Conservation (phyloP, 2,329 filamentous ascomycete species). For the Aspergillus brasiliensis region DNA sequence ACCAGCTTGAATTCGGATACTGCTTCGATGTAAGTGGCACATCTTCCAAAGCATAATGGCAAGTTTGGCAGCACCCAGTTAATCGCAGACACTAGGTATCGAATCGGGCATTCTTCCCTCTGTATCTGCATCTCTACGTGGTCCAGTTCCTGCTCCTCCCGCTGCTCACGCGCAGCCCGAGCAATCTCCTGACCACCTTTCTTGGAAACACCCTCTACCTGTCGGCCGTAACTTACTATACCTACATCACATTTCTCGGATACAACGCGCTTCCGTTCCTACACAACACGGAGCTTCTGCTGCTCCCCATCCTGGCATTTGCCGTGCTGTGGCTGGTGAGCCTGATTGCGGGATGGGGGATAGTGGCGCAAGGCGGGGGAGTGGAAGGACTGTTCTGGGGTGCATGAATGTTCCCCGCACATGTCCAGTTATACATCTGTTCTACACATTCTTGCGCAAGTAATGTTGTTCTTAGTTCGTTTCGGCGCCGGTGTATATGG, state of each 20-base stretch:
- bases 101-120: constrained; percentile 67
- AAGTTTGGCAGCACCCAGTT: not conserved
- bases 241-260: constrained; percentile 68
- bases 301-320: constrained; percentile 63
- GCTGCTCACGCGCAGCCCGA: constrained; percentile 48
- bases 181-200: constrained; percentile 52
- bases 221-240: constrained; percentile 67
- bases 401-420: constrained; percentile 26
- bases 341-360: constrained; percentile 49
- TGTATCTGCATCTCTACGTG: constrained; percentile 68
- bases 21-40: constrained; percentile 64
- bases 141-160: constrained; percentile 69
- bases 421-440: not conserved
- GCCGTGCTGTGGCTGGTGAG: constrained; percentile 61
- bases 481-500: constrained; percentile 32
- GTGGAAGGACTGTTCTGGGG: constrained; percentile 50
- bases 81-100: constrained; percentile 50
- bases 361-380: constrained; percentile 47
- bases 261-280: constrained; percentile 70
- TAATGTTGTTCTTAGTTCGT: constrained; percentile 9
- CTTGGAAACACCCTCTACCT: constrained; percentile 68
- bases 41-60: not conserved
- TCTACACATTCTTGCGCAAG: not conserved
- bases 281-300: constrained; percentile 66
- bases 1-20: constrained; percentile 69